Base-by-base conservation (phyloP, 768 basidiomycete species). In the Exsudoporus frostii region DNA sequence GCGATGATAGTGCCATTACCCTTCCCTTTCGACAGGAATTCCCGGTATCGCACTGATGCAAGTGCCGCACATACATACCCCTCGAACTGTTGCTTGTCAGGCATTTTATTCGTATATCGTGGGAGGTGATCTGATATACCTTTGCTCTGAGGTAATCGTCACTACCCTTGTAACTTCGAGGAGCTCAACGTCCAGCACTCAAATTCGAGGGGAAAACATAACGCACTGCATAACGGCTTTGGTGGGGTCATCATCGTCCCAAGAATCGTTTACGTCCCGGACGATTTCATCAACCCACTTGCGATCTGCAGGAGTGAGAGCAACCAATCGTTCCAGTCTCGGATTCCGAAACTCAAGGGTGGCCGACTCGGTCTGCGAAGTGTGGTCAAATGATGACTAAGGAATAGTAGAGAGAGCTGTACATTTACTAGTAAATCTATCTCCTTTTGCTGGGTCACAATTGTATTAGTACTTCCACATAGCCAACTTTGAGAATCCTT, bases 251-350 rank as follows among this genome's bases (percentile, higher is more conserved):
- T 73, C 74, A 5, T 84, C 81, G 51, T 82, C 79, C 87, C 88
- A 95, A 8, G 80, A 79, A 46, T 89, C 84, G 55, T 91, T 91
- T 11, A 96, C 92, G 56, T 92, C 91, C 48, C 78, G 82, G 37
- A 95, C 81, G 51, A 96, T 84, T 60, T 96, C 93, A 64, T 98
- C 95, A 81, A 98, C 92, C 97, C 97, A 99, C 69, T 91, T 95
- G 53, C 96, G 76, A 68, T 98, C 97, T 1, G 95, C 92, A 0
- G 97, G 77, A 2, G 96, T 98, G 59, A 99, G 73, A 6, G 81
- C 83, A 20, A 87, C 82, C 32, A 86, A 74, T 27, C 88, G 79
- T 59, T 96, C 94, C 7, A 97, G 65, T 63, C 79, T 84, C 4
- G 85, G 81, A 67, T 98, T 86, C 37, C 87, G 79, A 73, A 97